phyloP scores from a whole-genome alignment of 768 basidiomycete genomes.

The Leccinum olivaceopallidum region DNA sequence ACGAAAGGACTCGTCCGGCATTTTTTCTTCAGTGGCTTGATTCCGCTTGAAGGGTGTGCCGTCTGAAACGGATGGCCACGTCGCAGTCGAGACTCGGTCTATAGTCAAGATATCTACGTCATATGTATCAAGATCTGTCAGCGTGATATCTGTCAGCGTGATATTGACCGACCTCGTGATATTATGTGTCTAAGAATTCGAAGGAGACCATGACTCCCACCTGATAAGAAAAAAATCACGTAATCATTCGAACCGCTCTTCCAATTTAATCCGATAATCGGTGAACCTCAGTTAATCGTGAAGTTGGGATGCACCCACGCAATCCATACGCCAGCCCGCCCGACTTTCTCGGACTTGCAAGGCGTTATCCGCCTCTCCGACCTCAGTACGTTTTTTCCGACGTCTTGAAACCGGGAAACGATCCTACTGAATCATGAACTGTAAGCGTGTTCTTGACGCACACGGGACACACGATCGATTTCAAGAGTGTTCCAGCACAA shows the following conservation, averaged over 20 bases:
- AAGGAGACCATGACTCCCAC: not conserved
- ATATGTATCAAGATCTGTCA: not conserved
- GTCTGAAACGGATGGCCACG: too few relatives aligned
- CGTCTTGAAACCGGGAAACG: not conserved
- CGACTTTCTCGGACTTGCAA: constrained; percentile 62
- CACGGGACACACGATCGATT: constrained; percentile 59
- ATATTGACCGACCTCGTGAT: not conserved
- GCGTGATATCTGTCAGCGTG: not conserved
- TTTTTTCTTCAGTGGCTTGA: too few relatives aligned
- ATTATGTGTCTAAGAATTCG: not conserved
- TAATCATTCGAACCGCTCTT: not conserved
- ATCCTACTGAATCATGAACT: constrained; percentile 7
- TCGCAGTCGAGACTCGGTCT: too few relatives aligned
- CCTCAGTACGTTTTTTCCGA: constrained; percentile 44
- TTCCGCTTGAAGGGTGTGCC: too few relatives aligned
- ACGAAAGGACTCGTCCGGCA: too few relatives aligned
- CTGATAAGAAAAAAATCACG: not conserved
- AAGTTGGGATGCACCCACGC: not conserved
- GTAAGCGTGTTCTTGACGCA: constrained; percentile 29
- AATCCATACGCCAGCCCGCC: constrained; percentile 43
- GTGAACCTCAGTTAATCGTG: not conserved
- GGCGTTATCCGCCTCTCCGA: constrained; percentile 54
- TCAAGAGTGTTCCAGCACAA: constrained; percentile 68
- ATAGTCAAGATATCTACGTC: too few relatives aligned
- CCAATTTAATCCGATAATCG: not conserved